phyloP scores from a whole-genome alignment of 139 green algal species.

The Choricystis sp. region DNA sequence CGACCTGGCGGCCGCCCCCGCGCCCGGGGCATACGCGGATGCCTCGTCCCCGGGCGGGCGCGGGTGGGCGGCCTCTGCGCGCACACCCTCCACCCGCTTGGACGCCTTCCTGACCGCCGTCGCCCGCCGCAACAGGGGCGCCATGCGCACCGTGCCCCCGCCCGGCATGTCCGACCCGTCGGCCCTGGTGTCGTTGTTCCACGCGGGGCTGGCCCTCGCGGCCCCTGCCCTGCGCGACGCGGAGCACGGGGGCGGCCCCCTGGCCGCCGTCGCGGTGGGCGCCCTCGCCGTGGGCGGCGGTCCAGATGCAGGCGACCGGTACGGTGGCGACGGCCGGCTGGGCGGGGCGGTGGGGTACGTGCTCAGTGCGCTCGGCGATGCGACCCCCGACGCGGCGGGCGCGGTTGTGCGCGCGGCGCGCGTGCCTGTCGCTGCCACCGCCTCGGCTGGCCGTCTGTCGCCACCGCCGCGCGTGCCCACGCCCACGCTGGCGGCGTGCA shows the following conservation, averaged over 20 bases:
- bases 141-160: slow-evolving; percentile 44
- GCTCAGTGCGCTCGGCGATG: no score
- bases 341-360: slow-evolving; percentile 20
- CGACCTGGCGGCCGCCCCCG: neutral
- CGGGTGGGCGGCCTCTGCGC: neutral
- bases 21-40: neutral
- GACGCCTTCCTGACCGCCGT: slow-evolving; percentile 37
- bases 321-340: slow-evolving; percentile 3
- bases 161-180: slow-evolving; percentile 56
- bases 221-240: slow-evolving; percentile 13
- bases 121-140: slow-evolving; percentile 47
- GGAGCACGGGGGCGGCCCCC: neutral
- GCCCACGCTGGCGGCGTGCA: no score
- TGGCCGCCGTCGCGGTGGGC: slow-evolving; percentile 7
- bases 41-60: neutral
- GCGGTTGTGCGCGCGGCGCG: no score
- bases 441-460: no score
- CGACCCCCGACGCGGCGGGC: no score
- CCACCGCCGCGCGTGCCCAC: no score
- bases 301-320: slow-evolving; percentile 1
- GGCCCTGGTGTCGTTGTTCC: slow-evolving; percentile 54
- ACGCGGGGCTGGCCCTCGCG: slow-evolving; percentile 50
- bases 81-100: slow-evolving; percentile 9
- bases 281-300: slow-evolving; percentile 1
- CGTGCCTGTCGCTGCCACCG: no score